phyloP scores from a whole-genome alignment of 2,329 filamentous ascomycete genomes.

The Alternaria postmessia region DNA sequence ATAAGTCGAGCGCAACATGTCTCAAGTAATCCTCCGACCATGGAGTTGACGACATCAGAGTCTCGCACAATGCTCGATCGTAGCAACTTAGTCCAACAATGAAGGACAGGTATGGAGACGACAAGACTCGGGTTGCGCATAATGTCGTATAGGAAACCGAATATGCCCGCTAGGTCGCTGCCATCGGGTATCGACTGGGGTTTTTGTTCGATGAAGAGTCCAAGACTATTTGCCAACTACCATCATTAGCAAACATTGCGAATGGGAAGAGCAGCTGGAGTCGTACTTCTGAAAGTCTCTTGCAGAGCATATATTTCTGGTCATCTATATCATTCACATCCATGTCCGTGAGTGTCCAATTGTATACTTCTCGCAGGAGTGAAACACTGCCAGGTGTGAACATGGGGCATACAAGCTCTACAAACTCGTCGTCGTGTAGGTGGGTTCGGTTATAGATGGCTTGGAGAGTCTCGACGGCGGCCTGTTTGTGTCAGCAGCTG shows the following conservation, averaged over 20 bases:
- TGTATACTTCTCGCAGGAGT: constrained; percentile 76
- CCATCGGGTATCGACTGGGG: constrained; percentile 70
- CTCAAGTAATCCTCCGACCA: constrained; percentile 80
- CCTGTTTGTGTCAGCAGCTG: constrained; percentile 40
- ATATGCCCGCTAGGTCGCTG: constrained; percentile 75
- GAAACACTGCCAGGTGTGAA: constrained; percentile 75
- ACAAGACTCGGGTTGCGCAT: constrained; percentile 86
- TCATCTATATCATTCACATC: constrained; percentile 86
- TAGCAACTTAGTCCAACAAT: constrained; percentile 87
- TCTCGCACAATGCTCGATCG: constrained; percentile 73
- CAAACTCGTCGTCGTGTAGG: constrained; percentile 80
- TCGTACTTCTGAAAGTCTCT: constrained; percentile 88
- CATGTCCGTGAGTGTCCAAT: constrained; percentile 80
- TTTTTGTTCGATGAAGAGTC: constrained; percentile 82
- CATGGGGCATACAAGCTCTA: constrained; percentile 79
- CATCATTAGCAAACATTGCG: constrained; percentile 26
- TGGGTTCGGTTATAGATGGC: constrained; percentile 77
- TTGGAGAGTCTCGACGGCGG: constrained; percentile 81
- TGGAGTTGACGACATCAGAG: constrained; percentile 65
- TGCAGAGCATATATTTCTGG: constrained; percentile 88
- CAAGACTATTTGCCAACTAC: constrained; percentile 84
- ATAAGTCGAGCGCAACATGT: constrained; percentile 84
- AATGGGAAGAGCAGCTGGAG: neutral
- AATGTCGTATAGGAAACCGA: constrained; percentile 80
- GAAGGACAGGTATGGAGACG: constrained; percentile 90